Evolutionary conservation across 1,284 basidiomycete genomes (phyloP).

Genomic region (Coniophora puteana): DNA sequence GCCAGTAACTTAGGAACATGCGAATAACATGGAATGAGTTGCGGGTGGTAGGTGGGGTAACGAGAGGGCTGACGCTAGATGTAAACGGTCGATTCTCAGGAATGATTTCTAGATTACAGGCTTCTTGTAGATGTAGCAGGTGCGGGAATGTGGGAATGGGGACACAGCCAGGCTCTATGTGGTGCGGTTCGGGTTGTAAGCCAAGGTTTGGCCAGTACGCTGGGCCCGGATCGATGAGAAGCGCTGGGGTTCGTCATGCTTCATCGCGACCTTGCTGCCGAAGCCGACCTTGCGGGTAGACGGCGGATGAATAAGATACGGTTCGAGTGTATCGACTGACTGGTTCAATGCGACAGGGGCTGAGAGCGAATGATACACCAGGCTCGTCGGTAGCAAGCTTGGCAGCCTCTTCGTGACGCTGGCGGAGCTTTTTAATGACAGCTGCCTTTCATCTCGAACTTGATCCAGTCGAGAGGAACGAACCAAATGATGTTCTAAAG

Average conservation of each 20-base stretch:
- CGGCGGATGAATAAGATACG: slow-evolving; percentile 88
- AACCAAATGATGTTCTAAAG: slow-evolving; percentile 89
- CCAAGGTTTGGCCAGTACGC: slow-evolving; percentile 70
- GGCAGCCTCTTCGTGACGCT: slow-evolving; percentile 53
- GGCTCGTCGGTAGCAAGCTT: slow-evolving; percentile 39
- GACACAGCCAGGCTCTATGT: no score
- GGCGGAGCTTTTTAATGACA: slow-evolving; percentile 79
- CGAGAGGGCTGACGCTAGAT: slow-evolving; percentile 1
- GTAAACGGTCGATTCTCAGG: slow-evolving; percentile 17
- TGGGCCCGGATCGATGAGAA: slow-evolving; percentile 85
- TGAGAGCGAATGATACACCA: slow-evolving; percentile 79
- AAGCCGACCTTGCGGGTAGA: slow-evolving; percentile 82
- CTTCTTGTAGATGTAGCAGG: slow-evolving; percentile 26
- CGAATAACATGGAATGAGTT: slow-evolving; percentile 7
- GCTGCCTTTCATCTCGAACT: slow-evolving; percentile 94
- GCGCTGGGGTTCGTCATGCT: slow-evolving; percentile 79
- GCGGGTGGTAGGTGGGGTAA: slow-evolving; percentile 1
- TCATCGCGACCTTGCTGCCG: slow-evolving; percentile 75
- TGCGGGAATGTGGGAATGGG: no score
- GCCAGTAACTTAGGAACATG: slow-evolving; percentile 13
- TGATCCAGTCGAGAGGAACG: slow-evolving; percentile 91
- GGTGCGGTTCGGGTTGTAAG: slow-evolving; percentile 71
- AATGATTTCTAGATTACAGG: slow-evolving; percentile 4
- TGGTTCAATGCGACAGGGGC: slow-evolving; percentile 84
- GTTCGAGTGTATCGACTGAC: slow-evolving; percentile 93